Evolutionary conservation across 1,284 basidiomycete species (phyloP).

Genomic region (Moesziomyces globuligerus): DNA sequence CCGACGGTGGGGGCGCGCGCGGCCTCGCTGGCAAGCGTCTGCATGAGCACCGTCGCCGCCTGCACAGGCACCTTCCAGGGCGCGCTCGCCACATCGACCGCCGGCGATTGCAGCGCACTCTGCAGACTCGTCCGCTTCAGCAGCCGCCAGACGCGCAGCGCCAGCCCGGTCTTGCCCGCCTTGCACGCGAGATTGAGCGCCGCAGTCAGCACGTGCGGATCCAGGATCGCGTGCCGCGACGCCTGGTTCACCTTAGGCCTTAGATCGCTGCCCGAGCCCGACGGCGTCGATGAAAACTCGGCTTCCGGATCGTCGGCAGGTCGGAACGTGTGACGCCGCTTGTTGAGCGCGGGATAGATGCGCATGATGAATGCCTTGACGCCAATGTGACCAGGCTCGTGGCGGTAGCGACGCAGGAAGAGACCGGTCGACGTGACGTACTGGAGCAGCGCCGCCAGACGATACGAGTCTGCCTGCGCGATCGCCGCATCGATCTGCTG

Average conservation of each 20-base stretch:
- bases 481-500: slow-evolving; percentile 39
- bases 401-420: slow-evolving; percentile 27
- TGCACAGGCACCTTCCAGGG: slow-evolving; percentile 40
- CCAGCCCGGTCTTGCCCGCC: slow-evolving; percentile 44
- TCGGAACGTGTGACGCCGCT: slow-evolving; percentile 9
- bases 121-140: slow-evolving; percentile 47
- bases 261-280: background rate
- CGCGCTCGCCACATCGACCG: slow-evolving; percentile 17
- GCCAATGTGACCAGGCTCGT: slow-evolving; percentile 34
- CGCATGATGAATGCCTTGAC: slow-evolving; percentile 38
- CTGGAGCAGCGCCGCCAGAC: slow-evolving; percentile 37
- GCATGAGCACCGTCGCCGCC: slow-evolving; percentile 52
- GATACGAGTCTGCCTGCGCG: slow-evolving; percentile 30
- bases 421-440: slow-evolving; percentile 31
- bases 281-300: background rate
- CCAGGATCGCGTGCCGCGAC: slow-evolving; percentile 32
- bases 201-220: slow-evolving; percentile 48
- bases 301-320: background rate
- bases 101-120: slow-evolving; percentile 17
- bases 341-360: slow-evolving; percentile 44
- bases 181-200: slow-evolving; percentile 47
- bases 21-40: slow-evolving; percentile 39
- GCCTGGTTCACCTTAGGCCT: slow-evolving; percentile 30
- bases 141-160: slow-evolving; percentile 54
- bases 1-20: slow-evolving; percentile 12